Evolutionary conservation across 2,329 filamentous ascomycete genomes (phyloP).

Genomic region (Cladophialophora bantiana): DNA sequence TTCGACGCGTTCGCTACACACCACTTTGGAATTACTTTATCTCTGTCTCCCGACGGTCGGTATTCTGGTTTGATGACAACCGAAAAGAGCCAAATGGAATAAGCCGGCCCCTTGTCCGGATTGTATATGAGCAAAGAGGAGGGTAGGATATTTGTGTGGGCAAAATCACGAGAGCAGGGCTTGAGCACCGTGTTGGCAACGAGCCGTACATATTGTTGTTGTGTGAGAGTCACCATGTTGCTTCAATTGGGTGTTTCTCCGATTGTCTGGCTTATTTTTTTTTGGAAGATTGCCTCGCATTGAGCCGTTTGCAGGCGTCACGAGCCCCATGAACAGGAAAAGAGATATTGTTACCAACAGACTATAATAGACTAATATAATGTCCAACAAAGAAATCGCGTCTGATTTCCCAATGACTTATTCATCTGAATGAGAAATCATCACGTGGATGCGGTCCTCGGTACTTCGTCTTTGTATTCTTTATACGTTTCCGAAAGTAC

Average conservation of each 20-base stretch:
- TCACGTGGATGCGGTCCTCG: too few relatives aligned
- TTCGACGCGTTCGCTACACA: neutral
- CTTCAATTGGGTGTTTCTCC: neutral
- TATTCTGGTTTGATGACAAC: neutral
- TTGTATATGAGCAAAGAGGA: neutral
- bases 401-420: neutral
- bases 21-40: neutral
- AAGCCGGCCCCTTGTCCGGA: neutral
- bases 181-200: neutral
- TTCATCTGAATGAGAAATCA: neutral
- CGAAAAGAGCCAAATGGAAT: neutral
- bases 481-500: too few relatives aligned
- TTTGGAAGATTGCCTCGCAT: constrained; percentile 6
- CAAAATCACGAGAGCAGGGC: neutral
- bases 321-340: constrained; percentile 18
- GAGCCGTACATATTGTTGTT: neutral
- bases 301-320: constrained; percentile 4
- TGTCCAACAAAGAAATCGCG: neutral
- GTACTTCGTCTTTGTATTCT: too few relatives aligned
- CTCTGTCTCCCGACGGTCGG: neutral
- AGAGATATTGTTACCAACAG: constrained; percentile 9
- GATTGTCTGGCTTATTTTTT: neutral
- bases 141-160: neutral
- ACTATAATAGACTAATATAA: constrained; percentile 7
- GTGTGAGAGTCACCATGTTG: neutral